phyloP scores from a whole-genome alignment of 768 basidiomycete genomes.

The Leucocoprinus sp. region DNA sequence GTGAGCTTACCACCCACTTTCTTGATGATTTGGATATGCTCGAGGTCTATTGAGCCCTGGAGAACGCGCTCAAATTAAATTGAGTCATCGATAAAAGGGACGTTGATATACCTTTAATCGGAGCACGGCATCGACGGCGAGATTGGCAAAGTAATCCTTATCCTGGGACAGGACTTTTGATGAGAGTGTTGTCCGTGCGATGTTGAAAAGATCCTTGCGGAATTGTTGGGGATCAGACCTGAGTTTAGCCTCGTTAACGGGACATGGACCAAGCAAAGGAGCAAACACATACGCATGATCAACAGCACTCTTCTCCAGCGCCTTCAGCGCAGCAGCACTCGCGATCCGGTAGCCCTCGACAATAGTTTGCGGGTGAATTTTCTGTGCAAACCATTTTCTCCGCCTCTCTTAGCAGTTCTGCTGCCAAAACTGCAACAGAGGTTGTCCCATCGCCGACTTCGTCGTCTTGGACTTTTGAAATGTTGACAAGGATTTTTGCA shows the following conservation, averaged over 20 bases:
- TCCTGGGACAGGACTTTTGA: slow-evolving; percentile 96
- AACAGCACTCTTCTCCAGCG: slow-evolving; percentile 72
- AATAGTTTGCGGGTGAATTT: slow-evolving; percentile 97
- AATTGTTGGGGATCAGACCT: slow-evolving; percentile 70
- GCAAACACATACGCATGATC: slow-evolving; percentile 68
- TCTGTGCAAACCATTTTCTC: slow-evolving; percentile 88
- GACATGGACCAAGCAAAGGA: not conserved
- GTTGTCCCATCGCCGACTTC: slow-evolving; percentile 97
- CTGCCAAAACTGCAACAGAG: slow-evolving; percentile 83
- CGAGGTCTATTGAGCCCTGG: slow-evolving; percentile 91
- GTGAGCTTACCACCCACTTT: slow-evolving; percentile 99
- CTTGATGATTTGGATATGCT: slow-evolving; percentile 99
- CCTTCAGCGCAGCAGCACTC: slow-evolving; percentile 72
- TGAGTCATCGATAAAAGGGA: not conserved
- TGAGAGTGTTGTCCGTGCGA: slow-evolving; percentile 90
- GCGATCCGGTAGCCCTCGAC: slow-evolving; percentile 96
- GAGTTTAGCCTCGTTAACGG: not conserved
- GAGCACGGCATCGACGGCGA: slow-evolving; percentile 95
- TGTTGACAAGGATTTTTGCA: slow-evolving; percentile 98
- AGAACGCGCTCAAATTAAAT: not conserved
- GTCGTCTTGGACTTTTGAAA: slow-evolving; percentile 99
- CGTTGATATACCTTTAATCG: slow-evolving; percentile 59
- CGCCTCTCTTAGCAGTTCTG: slow-evolving; percentile 88
- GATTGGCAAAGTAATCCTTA: slow-evolving; percentile 96
- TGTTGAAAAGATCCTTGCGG: slow-evolving; percentile 89